A percentile compares a stretch with the other conserved stretches of the same genome.
Evolutionary conservation across 129 eudicot species (phyloP).

Genomic region (Flaveria ramosissima): DNA sequence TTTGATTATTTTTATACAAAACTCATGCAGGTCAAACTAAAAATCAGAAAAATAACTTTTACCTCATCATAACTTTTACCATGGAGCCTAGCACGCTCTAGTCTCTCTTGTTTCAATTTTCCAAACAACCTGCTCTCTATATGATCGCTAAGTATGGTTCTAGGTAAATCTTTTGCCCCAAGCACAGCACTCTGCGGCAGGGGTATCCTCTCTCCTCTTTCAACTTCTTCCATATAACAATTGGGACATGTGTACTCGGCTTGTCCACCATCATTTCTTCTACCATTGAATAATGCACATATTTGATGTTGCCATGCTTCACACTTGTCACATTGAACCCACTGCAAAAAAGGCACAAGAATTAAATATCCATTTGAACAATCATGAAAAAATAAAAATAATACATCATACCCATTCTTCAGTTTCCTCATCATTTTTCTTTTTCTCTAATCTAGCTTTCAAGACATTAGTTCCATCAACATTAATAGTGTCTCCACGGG

Average conservation of each 20-base stretch:
- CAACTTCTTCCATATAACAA: conserved; percentile 83
- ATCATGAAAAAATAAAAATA: conserved; percentile 3
- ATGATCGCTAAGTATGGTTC: conserved; percentile 87
- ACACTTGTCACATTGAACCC: conserved; percentile 98
- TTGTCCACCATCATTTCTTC: conserved; percentile 92
- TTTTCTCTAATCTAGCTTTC: conserved; percentile 84
- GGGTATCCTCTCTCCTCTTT: conserved; percentile 79
- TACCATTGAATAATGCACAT: conserved; percentile 91
- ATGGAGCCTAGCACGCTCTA: conserved; percentile 67
- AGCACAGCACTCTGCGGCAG: conserved; percentile 96
- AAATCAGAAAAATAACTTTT: conserved; percentile 16
- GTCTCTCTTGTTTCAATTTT: conserved; percentile 69
- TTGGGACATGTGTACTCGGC: conserved; percentile 96
- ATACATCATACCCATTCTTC: conserved; percentile 83
- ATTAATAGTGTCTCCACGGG: conserved; percentile 81
- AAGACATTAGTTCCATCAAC: conserved; percentile 69
- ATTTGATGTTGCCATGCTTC: conserved; percentile 99
- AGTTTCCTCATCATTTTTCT: conserved; percentile 89
- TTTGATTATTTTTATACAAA: background rate
- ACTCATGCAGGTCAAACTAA: background rate
- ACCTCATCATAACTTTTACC: conserved; percentile 92
- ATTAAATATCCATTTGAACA: background rate
- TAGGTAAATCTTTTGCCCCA: conserved; percentile 94
- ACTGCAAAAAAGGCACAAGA: conserved; percentile 48
- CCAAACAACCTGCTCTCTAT: conserved; percentile 69